Evolutionary conservation across 768 basidiomycete species (phyloP).

Genomic region (Kwoniella mangroviensis): DNA sequence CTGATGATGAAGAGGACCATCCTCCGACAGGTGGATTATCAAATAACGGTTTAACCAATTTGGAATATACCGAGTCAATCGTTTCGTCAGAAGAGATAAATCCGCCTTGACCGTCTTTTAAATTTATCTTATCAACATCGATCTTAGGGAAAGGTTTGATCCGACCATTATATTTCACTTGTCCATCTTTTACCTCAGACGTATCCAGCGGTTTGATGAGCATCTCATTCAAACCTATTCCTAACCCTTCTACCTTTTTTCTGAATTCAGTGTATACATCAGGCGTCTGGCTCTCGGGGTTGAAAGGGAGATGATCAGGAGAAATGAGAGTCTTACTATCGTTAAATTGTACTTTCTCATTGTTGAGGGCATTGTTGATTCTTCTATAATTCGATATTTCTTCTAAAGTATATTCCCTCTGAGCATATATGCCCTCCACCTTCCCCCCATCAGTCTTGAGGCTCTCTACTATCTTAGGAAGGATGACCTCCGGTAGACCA

Average conservation of each 20-base stretch:
- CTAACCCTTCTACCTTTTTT: conserved; percentile 59
- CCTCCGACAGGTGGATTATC: conserved; percentile 47
- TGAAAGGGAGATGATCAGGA: conserved; percentile 54
- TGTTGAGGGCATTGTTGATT: conserved; percentile 39
- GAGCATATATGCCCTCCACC: conserved; percentile 56
- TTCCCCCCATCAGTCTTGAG: conserved; percentile 48
- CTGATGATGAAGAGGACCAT: conserved; percentile 29
- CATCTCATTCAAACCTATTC: conserved; percentile 50
- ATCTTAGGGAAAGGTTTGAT: conserved; percentile 53
- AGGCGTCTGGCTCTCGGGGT: conserved; percentile 47
- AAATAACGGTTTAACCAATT: conserved; percentile 48
- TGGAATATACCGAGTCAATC: conserved; percentile 32
- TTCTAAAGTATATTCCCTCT: conserved; percentile 53
- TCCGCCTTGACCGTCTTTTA: conserved; percentile 20
- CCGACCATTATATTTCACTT: conserved; percentile 23
- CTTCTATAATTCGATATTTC: conserved; percentile 22
- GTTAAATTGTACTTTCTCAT: conserved; percentile 35
- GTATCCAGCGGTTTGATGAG: conserved; percentile 52
- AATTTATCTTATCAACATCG: conserved; percentile 19
- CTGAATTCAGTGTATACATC: conserved; percentile 61
- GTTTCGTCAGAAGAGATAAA: conserved; percentile 26
- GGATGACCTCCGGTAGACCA: conserved; percentile 58
- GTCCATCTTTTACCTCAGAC: conserved; percentile 14
- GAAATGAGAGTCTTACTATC: conserved; percentile 57
- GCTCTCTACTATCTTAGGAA: conserved; percentile 50